Evolutionary conservation across 345 rosid genomes (phyloP).

Genomic region (Gossypium longicalyx): DNA sequence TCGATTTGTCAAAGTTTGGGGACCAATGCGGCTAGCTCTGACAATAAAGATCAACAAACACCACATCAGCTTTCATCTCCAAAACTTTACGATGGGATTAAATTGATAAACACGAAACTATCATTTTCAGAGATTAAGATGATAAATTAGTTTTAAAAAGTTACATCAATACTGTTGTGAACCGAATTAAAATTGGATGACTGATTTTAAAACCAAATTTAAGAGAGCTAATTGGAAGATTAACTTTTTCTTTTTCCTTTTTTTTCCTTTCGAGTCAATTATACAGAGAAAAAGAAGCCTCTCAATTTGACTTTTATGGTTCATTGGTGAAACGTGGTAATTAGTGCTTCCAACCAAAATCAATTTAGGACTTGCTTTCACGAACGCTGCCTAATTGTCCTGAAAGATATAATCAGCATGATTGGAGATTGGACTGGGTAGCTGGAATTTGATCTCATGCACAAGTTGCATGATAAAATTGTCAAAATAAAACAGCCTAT

Average conservation of each 20-base stretch:
- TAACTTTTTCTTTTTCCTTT: too few relatives aligned
- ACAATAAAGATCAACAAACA: not conserved
- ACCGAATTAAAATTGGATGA: too few relatives aligned
- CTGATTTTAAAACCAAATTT: too few relatives aligned
- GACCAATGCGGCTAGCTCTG: not conserved
- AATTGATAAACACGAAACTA: too few relatives aligned
- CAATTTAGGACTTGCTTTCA: not conserved
- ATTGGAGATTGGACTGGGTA: not conserved
- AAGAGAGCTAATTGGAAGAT: too few relatives aligned
- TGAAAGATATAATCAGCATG: not conserved
- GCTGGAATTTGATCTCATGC: not conserved
- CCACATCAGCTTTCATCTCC: not conserved
- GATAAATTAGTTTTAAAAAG: too few relatives aligned
- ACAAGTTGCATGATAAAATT: not conserved
- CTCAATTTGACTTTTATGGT: not conserved
- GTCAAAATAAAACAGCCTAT: not conserved
- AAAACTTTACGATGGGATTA: not conserved
- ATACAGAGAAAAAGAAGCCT: too few relatives aligned
- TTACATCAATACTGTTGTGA: too few relatives aligned
- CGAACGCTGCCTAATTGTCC: not conserved
- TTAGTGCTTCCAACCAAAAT: not conserved
- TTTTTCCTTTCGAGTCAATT: too few relatives aligned
- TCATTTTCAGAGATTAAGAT: too few relatives aligned
- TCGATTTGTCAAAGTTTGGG: not conserved
- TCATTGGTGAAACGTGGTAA: not conserved